Conservation (phyloP, 805 yeast genomes). For the Ogataea populi-albae region DNA sequence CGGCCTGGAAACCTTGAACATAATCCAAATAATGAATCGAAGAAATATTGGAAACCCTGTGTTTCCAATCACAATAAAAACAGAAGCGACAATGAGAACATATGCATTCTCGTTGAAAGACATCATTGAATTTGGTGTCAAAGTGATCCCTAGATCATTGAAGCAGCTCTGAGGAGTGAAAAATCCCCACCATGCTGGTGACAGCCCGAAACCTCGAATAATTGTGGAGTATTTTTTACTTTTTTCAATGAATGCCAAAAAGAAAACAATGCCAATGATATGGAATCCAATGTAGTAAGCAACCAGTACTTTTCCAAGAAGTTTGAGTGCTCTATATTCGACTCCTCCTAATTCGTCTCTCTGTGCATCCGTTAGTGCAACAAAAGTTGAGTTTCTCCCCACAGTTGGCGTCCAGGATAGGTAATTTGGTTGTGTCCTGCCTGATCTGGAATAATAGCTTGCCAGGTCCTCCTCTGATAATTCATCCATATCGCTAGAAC, state of each 20-base stretch:
- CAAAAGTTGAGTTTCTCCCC: conserved; percentile 91
- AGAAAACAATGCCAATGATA: conserved; percentile 46
- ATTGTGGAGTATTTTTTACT: conserved; percentile 40
- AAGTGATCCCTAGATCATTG: conserved; percentile 80
- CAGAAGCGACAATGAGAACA: conserved; percentile 57
- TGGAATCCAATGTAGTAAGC: conserved; percentile 77
- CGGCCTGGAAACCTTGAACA: conserved; percentile 65
- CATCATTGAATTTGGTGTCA: conserved; percentile 77
- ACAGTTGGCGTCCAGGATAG: conserved; percentile 88
- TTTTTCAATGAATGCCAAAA: conserved; percentile 60
- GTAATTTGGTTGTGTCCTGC: conserved; percentile 51
- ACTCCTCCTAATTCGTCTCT: conserved; percentile 97
- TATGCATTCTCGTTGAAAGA: conserved; percentile 64
- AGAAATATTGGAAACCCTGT: conserved; percentile 89
- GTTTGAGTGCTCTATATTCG: conserved; percentile 85
- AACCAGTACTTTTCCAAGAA: conserved; percentile 63
- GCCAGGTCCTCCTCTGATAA: conserved; percentile 32
- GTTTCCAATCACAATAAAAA: conserved; percentile 86
- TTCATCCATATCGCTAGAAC: conserved; percentile 7
- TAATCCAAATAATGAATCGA: conserved; percentile 77
- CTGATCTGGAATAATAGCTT: conserved; percentile 21
- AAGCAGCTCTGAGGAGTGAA: conserved; percentile 79
- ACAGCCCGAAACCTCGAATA: conserved; percentile 55
- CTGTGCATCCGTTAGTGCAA: conserved; percentile 74
- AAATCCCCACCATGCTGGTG: conserved; percentile 91